A percentile compares a stretch with the other conserved stretches of the same genome.
phyloP scores from a whole-genome alignment of 176 grass and related monocot genomes.

The Musa itinerans region DNA sequence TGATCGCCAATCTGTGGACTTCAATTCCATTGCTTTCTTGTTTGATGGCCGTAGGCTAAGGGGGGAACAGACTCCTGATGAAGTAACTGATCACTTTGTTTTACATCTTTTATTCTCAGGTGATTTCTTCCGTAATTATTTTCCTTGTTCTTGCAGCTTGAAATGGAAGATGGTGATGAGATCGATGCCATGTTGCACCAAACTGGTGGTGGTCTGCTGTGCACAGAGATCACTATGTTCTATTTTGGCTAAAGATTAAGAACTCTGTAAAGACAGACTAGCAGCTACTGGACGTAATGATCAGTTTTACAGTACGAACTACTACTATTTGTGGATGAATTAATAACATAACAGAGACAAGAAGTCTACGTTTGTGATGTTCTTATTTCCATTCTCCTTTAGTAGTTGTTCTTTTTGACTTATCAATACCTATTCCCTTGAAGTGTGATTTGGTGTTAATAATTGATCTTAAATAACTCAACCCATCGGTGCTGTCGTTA shows the following conservation, averaged over 20 bases:
- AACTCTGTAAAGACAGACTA: not conserved
- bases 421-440: not conserved
- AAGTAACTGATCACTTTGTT: not conserved
- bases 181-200: too few species aligned
- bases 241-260: not conserved
- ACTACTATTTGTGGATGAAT: not conserved
- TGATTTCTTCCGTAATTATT: too few species aligned
- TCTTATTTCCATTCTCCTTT: not conserved
- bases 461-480: not conserved
- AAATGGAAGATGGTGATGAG: too few species aligned
- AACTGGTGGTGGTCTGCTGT: too few species aligned
- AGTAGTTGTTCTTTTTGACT: not conserved
- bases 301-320: not conserved
- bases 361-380: not conserved
- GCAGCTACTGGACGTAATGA: not conserved
- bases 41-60: constrained; percentile 13
- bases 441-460: not conserved
- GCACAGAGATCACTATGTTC: too few species aligned
- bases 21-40: constrained; percentile 11
- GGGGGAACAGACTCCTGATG: constrained; percentile 12
- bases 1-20: constrained; percentile 9
- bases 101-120: too few species aligned
- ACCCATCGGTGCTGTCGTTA: too few species aligned
- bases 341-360: not conserved
- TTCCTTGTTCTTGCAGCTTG: too few species aligned